Percentiles rank a stretch among this genome's conserved stretches.
phyloP scores from a whole-genome alignment of 176 grass and related monocot species.

The Chrysopogon serrulatus region DNA sequence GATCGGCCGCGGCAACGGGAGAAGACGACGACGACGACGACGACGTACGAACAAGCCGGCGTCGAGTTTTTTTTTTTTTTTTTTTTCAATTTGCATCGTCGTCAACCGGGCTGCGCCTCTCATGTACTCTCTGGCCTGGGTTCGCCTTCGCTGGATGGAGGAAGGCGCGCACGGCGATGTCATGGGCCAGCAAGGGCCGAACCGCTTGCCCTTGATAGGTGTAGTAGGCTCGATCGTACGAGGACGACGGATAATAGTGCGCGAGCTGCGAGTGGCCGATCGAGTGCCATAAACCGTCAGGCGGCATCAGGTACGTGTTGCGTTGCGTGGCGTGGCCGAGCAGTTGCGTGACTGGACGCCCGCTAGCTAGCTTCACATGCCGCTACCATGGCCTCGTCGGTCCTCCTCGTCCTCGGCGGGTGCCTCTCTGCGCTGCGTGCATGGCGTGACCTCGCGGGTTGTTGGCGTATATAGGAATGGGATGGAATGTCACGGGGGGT shows the following conservation, averaged over 20 bases:
- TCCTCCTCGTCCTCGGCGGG: background rate
- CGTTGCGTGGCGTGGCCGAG: background rate
- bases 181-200: background rate
- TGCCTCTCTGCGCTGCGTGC: background rate
- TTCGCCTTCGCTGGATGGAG: background rate
- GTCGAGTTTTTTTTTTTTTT: too few species aligned
- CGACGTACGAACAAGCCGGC: background rate
- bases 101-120: background rate
- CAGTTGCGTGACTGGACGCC: conserved; percentile 14
- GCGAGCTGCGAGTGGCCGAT: background rate
- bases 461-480: background rate
- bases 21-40: background rate
- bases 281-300: background rate
- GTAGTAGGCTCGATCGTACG: too few species aligned
- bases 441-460: background rate
- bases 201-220: background rate
- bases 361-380: conserved; percentile 9
- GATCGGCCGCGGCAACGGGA: background rate
- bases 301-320: too few species aligned
- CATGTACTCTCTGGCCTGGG: too few species aligned
- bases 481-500: background rate
- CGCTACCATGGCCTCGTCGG: conserved; percentile 11
- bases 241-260: too few species aligned
- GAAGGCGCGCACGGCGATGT: background rate
- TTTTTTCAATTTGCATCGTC: too few species aligned